phyloP scores from a whole-genome alignment of 2,329 filamentous ascomycete genomes.

The Cladosporium velox region DNA sequence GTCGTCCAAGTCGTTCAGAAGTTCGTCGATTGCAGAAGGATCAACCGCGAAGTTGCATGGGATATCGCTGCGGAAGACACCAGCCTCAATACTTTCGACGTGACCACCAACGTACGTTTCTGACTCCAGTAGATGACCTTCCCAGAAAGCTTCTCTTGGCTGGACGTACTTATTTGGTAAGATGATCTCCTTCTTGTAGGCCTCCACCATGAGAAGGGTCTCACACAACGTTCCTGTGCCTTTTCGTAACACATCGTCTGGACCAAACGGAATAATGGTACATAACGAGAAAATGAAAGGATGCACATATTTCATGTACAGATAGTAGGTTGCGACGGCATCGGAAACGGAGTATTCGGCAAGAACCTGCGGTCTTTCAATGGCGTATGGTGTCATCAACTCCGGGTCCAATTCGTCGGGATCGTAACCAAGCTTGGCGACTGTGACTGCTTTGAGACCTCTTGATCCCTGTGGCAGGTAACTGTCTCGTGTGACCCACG shows the following conservation, averaged over 20 bases:
- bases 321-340: conserved; percentile 95
- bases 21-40: conserved; percentile 81
- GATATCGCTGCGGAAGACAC: conserved; percentile 94
- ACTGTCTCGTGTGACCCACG: conserved; percentile 98
- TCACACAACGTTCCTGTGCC: conserved; percentile 98
- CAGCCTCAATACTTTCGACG: conserved; percentile 98
- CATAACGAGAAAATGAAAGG: conserved; percentile 99
- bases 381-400: conserved; percentile 88
- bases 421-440: conserved; percentile 96
- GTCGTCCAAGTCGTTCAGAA: conserved; percentile 81
- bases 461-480: conserved; percentile 96
- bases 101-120: conserved; percentile 98
- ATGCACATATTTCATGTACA: conserved; percentile 99
- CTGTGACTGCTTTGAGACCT: conserved; percentile 95
- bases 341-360: conserved; percentile 99
- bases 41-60: conserved; percentile 94
- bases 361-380: conserved; percentile 86
- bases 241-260: conserved; percentile 90
- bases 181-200: conserved; percentile 87
- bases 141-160: conserved; percentile 91
- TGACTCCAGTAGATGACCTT: conserved; percentile 91
- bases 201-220: conserved; percentile 99
- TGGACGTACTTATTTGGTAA: conserved; percentile 94
- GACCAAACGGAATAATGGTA: conserved; percentile 89
- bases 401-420: conserved; percentile 97